Evolutionary conservation across 2,329 filamentous ascomycete species (phyloP).

Genomic region (Fusarium virguliforme): DNA sequence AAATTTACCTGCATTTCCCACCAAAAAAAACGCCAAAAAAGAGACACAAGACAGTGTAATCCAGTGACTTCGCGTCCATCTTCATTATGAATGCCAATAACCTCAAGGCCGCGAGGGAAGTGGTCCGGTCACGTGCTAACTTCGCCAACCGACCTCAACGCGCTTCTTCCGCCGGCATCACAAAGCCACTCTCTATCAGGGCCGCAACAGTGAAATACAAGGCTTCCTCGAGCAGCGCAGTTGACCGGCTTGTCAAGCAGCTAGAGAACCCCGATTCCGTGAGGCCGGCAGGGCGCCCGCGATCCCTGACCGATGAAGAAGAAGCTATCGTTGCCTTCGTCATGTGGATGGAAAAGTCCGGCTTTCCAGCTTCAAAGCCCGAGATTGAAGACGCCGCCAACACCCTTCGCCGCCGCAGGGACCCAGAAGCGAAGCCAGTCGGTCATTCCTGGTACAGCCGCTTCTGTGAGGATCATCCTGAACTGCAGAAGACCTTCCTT

Average conservation of each 20-base stretch:
- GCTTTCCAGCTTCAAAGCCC: slow-evolving; percentile 9
- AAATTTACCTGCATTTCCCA: slow-evolving; percentile 6
- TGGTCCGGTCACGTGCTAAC: background rate
- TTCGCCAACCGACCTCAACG: background rate
- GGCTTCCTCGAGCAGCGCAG: background rate
- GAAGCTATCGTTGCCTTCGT: slow-evolving; percentile 6
- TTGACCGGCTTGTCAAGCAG: slow-evolving; percentile 2
- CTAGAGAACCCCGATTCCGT: background rate
- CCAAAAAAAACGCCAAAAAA: slow-evolving; percentile 4
- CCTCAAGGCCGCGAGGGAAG: slow-evolving; percentile 2
- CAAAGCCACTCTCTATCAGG: slow-evolving; percentile 8
- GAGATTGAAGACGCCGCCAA: slow-evolving; percentile 13
- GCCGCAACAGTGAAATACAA: background rate
- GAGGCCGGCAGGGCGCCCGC: background rate
- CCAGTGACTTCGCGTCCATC: slow-evolving; percentile 1
- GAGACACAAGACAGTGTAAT: slow-evolving; percentile 5
- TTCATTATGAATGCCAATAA: slow-evolving; percentile 7
- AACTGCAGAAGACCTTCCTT: background rate
- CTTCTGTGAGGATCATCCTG: background rate
- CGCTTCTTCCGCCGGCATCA: background rate
- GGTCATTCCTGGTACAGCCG: background rate
- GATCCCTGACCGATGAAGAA: background rate
- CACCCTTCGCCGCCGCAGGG: background rate
- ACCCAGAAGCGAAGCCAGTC: slow-evolving; percentile 6
- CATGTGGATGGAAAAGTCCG: slow-evolving; percentile 8